These are phyloP conservation scores for Ophiostoma sp. DNA, from an alignment of 2,329 filamentous ascomycete genomes.

Conservation along the genomic window DNA sequence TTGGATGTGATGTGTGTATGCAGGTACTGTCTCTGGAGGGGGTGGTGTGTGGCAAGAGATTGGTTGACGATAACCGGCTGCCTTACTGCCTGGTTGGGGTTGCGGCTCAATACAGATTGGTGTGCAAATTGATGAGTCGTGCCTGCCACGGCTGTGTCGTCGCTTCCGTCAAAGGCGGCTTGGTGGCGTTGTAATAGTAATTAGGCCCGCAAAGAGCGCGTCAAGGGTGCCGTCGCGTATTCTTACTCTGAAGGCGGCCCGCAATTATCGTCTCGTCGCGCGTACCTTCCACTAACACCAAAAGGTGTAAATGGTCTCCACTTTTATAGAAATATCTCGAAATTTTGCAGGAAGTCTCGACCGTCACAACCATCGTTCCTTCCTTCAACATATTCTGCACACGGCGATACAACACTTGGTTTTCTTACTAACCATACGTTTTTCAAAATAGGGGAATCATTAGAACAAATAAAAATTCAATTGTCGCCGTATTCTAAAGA, in stretches of 20 bases:
- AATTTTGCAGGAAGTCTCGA: neutral
- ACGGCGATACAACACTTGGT: neutral
- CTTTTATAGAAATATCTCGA: neutral
- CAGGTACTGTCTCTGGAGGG: neutral
- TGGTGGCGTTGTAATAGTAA: constrained; percentile 21
- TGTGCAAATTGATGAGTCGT: neutral
- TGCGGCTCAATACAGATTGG: constrained; percentile 6
- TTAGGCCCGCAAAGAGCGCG: constrained; percentile 26
- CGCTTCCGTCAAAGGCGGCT: constrained; percentile 13
- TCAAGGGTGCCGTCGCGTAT: constrained; percentile 20
- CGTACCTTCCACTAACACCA: constrained; percentile 16
- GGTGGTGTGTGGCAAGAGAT: constrained; percentile 14
- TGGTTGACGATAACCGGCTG: constrained; percentile 16
- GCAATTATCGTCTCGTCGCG: constrained; percentile 16
- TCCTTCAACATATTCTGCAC: neutral
- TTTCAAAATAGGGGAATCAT: neutral
- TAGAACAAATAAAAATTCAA: neutral
- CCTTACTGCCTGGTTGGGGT: neutral
- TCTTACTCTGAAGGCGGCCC: constrained; percentile 16
- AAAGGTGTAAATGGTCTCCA: neutral
- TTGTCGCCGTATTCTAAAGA: neutral
- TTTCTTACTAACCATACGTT: neutral
- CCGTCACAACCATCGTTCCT: neutral
- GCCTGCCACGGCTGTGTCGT: constrained; percentile 16
- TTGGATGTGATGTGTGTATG: constrained; percentile 9